Conservation (phyloP, 2,329 filamentous ascomycete genomes). For the Hymenoscyphus infarciens region DNA sequence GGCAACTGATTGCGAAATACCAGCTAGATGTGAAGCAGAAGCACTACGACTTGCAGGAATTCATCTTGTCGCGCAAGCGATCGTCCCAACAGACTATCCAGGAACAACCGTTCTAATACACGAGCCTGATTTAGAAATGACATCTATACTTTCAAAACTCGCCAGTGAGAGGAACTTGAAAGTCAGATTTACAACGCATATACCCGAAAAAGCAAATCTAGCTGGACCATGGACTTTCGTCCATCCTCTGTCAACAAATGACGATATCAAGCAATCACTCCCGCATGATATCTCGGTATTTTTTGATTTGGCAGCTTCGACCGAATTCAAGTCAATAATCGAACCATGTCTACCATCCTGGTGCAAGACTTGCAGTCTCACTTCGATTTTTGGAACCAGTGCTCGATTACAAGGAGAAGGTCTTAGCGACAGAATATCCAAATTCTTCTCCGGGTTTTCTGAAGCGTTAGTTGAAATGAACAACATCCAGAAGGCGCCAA, state of each 20-base stretch:
- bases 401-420: neutral
- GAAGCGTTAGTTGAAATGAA: neutral
- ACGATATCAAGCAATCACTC: slow-evolving; percentile 2
- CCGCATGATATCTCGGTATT: neutral
- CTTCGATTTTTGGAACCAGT: neutral
- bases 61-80: neutral
- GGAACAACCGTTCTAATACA: neutral
- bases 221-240: slow-evolving; percentile 1
- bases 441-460: neutral
- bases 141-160: neutral
- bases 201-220: neutral
- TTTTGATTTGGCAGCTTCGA: neutral
- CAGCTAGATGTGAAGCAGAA: neutral
- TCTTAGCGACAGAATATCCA: neutral
- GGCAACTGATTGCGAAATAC: neutral
- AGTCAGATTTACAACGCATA: slow-evolving; percentile 1
- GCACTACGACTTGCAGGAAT: neutral
- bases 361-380: neutral
- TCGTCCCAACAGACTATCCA: neutral
- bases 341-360: neutral
- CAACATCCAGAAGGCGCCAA: neutral
- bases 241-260: neutral
- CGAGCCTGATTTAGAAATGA: slow-evolving; percentile 4
- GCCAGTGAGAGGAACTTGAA: neutral
- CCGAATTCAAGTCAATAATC: neutral